These are phyloP conservation scores for Cladochytrium replicatum DNA, from an alignment of 192 early-diverging fungal species.

Conservation along the genomic window DNA sequence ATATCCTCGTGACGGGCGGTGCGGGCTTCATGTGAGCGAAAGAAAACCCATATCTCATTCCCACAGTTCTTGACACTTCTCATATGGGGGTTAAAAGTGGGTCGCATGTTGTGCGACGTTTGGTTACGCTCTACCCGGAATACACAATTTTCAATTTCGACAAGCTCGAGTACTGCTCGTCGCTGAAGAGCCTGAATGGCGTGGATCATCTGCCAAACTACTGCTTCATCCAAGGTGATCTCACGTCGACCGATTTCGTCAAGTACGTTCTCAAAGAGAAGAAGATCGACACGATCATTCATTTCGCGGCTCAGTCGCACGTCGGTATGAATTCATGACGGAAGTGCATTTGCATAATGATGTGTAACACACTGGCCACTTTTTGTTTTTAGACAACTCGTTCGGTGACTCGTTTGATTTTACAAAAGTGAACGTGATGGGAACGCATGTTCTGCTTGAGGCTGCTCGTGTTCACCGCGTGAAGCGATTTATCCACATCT, in stretches of 20 bases:
- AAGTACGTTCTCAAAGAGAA: constrained; percentile 53
- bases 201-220: constrained; percentile 42
- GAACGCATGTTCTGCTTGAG: constrained; percentile 72
- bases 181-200: constrained; percentile 41
- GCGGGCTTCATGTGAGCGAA: constrained; percentile 82
- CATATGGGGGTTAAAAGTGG: constrained; percentile 30
- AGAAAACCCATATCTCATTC: no score
- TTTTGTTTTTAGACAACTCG: constrained; percentile 48
- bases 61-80: neutral
- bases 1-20: constrained; percentile 69
- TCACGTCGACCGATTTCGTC: constrained; percentile 54
- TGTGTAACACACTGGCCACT: neutral
- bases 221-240: constrained; percentile 58
- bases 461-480: constrained; percentile 43
- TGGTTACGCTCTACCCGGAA: constrained; percentile 56
- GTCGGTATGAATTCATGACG: constrained; percentile 35
- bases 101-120: constrained; percentile 49
- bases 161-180: constrained; percentile 73
- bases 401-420: constrained; percentile 76
- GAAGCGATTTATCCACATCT: constrained; percentile 63
- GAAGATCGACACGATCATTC: constrained; percentile 60
- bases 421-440: constrained; percentile 67
- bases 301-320: constrained; percentile 73
- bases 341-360: neutral
- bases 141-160: constrained; percentile 59